These are phyloP conservation scores for Yamadazyma triangularis DNA, from an alignment of 1,139 yeast genomes.

Conservation along the genomic window DNA sequence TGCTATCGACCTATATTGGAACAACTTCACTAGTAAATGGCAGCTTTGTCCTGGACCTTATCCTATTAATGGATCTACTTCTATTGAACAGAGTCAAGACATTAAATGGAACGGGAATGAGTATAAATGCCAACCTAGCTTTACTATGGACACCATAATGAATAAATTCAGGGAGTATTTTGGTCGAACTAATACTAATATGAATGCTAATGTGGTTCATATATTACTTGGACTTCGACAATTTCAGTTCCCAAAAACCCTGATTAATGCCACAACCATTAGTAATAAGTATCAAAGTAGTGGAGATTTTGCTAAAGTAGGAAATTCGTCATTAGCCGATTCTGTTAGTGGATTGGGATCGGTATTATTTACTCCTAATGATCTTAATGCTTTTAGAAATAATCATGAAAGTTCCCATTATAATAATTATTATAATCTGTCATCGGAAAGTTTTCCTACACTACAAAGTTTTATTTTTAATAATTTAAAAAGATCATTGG, in stretches of 20 bases:
- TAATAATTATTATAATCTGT: conserved; percentile 16
- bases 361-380: conserved; percentile 24
- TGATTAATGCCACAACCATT: conserved; percentile 5
- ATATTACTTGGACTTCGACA: too few species aligned
- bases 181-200: conserved; percentile 46
- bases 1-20: conserved; percentile 65
- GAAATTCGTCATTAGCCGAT: conserved; percentile 26
- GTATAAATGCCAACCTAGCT: conserved; percentile 39
- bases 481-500: conserved; percentile 37
- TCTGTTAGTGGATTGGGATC: conserved; percentile 17
- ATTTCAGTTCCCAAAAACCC: conserved; percentile 23
- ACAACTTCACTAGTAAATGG: conserved; percentile 48
- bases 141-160: conserved; percentile 40
- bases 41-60: conserved; percentile 64
- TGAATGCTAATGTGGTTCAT: conserved; percentile 54
- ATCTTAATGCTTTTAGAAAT: conserved; percentile 11
- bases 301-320: conserved; percentile 12
- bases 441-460: conserved; percentile 31
- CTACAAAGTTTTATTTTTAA: conserved; percentile 37
- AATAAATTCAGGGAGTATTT: conserved; percentile 34
- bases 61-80: conserved; percentile 19
- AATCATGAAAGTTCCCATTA: conserved; percentile 1
- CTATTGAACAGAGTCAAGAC: conserved; percentile 15
- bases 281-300: too few species aligned
- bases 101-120: conserved; percentile 25